Evolutionary conservation across 179 eudicot genomes (phyloP), one percentile per base, ranked within the genome.

Genomic region (Corrigiola litoralis): DNA sequence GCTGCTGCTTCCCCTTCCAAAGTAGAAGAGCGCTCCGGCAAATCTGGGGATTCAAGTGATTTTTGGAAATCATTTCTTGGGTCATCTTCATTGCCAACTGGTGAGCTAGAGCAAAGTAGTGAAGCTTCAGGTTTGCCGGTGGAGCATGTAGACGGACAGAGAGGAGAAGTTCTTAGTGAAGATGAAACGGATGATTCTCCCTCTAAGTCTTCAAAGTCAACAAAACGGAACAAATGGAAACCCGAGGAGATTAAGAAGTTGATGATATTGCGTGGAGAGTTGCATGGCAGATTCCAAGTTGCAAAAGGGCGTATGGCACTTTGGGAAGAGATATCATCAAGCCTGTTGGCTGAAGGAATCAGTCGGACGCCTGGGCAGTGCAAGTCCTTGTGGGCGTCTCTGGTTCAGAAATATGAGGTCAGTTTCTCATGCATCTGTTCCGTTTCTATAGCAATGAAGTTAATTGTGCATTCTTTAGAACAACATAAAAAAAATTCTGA

Each of bases 331-430:
- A 79, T 94, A 68, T 88, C 97, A 14, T 69, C 82, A 20, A 88
- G 71, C 70, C 67, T 94, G 37, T 40, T 74, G 65, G 77, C 80
- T 65, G 83, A 83, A 14, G 97, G 96, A 58, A 55, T 80, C 42
- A 70, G 63, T 70, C 82, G 99, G 68, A 83, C 87, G 48, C 85
- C 99, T 25, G 99, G 92, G 41, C 97, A 94, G 69, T 94, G 99
- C 82, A 94, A 94, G 87, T 86, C 92, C 55, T 70, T 94, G 37
- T 94, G 99, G 99, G 67, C 96, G 45, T 91, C 99, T 53, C 80
- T 94, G 58, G 80, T 86, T 66, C 88, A 83, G 71, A 86, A 88
- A 83, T 88, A 94, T 5, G 97, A 94, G 99, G 99, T 94, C 61
- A 41, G 86, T 79, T 79, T 37, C 76, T 5, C 20, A 7, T 64